Conservation (phyloP, 2,329 filamentous ascomycete species). For the Exophiala calicioides region DNA sequence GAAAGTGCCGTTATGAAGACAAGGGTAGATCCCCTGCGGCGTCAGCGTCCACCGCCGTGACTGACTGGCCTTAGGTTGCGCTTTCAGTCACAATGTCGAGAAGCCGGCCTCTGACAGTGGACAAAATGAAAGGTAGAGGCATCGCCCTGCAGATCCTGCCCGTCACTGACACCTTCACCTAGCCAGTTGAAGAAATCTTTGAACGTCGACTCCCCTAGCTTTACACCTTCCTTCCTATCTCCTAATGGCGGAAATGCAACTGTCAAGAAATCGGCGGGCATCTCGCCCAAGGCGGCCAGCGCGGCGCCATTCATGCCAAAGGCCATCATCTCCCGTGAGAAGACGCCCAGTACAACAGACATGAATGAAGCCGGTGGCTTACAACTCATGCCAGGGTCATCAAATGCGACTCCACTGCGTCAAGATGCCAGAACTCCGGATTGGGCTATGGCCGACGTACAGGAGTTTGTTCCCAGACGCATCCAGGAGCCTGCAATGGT, state of each 20-base stretch:
- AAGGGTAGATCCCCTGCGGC: conserved; percentile 55
- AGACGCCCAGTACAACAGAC: conserved; percentile 1
- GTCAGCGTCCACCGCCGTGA: conserved; percentile 6
- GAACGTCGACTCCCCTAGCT: conserved; percentile 95
- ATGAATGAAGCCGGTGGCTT: conserved; percentile 12
- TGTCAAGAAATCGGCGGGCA: conserved; percentile 39
- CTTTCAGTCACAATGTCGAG: conserved; percentile 71
- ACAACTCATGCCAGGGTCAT: conserved; percentile 36
- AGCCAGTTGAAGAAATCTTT: conserved; percentile 50
- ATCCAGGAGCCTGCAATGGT: conserved; percentile 54
- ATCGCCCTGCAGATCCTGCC: neutral
- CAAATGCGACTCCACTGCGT: conserved; percentile 44
- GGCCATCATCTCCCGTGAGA: conserved; percentile 42
- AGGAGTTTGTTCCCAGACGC: conserved; percentile 56
- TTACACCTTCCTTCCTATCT: conserved; percentile 68
- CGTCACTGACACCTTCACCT: neutral
- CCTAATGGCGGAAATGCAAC: conserved; percentile 42
- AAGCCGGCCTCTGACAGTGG: conserved; percentile 36
- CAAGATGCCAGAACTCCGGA: conserved; percentile 45
- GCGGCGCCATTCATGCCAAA: conserved; percentile 64
- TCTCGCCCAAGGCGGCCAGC: conserved; percentile 87
- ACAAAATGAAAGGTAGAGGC: conserved; percentile 40
- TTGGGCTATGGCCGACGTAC: conserved; percentile 48
- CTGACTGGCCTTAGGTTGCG: conserved; percentile 58
- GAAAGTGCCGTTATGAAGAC: conserved; percentile 88